phyloP scores from a whole-genome alignment of 495 filamentous ascomycete genomes.

The Xylaria venustula region DNA sequence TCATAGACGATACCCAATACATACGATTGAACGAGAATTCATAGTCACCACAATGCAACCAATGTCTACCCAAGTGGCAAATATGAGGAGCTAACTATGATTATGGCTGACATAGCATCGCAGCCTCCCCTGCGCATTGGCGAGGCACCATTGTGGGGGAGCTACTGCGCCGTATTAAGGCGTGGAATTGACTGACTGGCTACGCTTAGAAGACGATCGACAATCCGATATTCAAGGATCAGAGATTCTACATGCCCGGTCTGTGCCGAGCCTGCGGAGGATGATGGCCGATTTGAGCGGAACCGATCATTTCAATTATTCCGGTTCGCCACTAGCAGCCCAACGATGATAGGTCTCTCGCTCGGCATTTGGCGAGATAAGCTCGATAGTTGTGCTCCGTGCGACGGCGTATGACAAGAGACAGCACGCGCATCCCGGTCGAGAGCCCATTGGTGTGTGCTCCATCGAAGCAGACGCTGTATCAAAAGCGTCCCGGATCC shows the following conservation, averaged over 20 bases:
- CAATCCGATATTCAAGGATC: neutral
- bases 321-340: neutral
- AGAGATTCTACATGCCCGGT: neutral
- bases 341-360: neutral
- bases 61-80: constrained; percentile 11
- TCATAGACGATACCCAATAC: constrained; percentile 19
- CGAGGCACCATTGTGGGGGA: constrained; percentile 2
- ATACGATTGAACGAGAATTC: neutral
- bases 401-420: neutral
- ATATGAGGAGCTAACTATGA: neutral
- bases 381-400: neutral
- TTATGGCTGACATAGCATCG: constrained; percentile 1
- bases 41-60: neutral
- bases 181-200: constrained; percentile 4
- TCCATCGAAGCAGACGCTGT: neutral
- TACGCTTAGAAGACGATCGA: constrained; percentile 12
- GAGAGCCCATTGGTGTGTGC: neutral
- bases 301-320: neutral
- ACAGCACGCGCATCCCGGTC: neutral
- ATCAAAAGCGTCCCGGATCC: neutral
- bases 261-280: neutral
- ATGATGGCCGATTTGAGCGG: neutral
- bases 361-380: neutral
- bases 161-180: neutral
- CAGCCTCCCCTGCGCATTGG: neutral